Conservation (phyloP, 805 yeast genomes). For the Candida insectalens region DNA sequence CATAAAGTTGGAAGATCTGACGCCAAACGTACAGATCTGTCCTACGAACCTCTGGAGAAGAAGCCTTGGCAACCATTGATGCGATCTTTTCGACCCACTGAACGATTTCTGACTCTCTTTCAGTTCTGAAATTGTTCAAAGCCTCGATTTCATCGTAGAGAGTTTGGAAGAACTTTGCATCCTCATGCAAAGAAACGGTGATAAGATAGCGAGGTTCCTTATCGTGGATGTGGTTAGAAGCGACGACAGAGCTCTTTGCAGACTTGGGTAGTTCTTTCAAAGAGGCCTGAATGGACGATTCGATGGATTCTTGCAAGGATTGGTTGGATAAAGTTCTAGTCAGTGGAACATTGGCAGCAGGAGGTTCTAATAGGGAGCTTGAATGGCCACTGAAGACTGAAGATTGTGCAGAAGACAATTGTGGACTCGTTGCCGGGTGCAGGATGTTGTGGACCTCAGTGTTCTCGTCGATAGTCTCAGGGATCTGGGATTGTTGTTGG, state of each 20-base stretch:
- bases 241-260: constrained; percentile 5
- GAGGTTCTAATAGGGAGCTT: too few species aligned
- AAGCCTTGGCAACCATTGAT: constrained; percentile 26
- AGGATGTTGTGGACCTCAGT: too few species aligned
- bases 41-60: constrained; percentile 31
- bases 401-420: too few species aligned
- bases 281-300: constrained; percentile 1
- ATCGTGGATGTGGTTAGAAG: constrained; percentile 18
- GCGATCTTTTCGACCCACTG: constrained; percentile 34
- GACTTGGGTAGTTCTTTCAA: constrained; percentile 1
- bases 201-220: constrained; percentile 14
- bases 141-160: constrained; percentile 42
- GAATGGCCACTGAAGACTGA: too few species aligned
- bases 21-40: constrained; percentile 64
- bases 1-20: constrained; percentile 51
- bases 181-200: constrained; percentile 38
- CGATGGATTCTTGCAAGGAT: neutral
- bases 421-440: too few species aligned
- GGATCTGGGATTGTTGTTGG: neutral
- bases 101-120: constrained; percentile 34
- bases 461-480: neutral
- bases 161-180: constrained; percentile 50
- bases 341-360: too few species aligned
- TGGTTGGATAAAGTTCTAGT: too few species aligned
- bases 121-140: constrained; percentile 33